phyloP scores from a whole-genome alignment of 2,329 filamentous ascomycete species.

The Fusarium dimerum region DNA sequence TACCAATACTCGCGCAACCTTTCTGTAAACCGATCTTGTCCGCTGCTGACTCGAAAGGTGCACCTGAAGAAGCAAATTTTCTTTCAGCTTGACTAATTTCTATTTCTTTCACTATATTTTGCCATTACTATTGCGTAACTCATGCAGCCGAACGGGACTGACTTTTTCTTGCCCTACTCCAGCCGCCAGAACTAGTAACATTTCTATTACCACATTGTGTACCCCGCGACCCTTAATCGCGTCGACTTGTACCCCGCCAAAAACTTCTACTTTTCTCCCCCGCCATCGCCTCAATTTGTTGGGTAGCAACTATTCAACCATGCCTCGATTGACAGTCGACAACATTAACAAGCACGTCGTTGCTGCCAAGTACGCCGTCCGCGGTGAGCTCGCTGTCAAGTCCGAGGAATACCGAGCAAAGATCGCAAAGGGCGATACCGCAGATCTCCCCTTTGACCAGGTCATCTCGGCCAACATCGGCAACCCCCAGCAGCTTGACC shows the following conservation, averaged over 20 bases:
- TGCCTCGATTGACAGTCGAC: constrained; percentile 63
- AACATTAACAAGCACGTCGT: constrained; percentile 93
- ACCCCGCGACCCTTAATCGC: constrained; percentile 29
- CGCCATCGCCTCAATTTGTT: constrained; percentile 32
- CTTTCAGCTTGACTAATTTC: neutral
- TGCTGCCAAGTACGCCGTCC: constrained; percentile 91
- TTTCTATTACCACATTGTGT: constrained; percentile 24
- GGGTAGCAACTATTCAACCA: constrained; percentile 31
- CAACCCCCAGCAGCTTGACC: constrained; percentile 97
- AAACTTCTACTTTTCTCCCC: constrained; percentile 23
- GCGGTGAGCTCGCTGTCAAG: constrained; percentile 91
- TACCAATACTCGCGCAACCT: neutral
- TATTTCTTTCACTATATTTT: neutral
- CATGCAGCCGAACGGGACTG: constrained; percentile 24
- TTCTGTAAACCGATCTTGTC: neutral
- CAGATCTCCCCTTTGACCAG: constrained; percentile 75
- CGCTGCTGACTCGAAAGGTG: no score
- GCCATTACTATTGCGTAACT: neutral
- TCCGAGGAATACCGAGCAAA: constrained; percentile 86
- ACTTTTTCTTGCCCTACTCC: constrained; percentile 18
- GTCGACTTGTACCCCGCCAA: constrained; percentile 30
- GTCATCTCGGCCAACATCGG: constrained; percentile 98
- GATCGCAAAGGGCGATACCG: constrained; percentile 58
- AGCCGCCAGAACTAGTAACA: constrained; percentile 17
- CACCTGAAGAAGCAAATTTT: neutral